Base-by-base conservation (phyloP, 2,329 filamentous ascomycete genomes). In the Aspergillus sp. region DNA sequence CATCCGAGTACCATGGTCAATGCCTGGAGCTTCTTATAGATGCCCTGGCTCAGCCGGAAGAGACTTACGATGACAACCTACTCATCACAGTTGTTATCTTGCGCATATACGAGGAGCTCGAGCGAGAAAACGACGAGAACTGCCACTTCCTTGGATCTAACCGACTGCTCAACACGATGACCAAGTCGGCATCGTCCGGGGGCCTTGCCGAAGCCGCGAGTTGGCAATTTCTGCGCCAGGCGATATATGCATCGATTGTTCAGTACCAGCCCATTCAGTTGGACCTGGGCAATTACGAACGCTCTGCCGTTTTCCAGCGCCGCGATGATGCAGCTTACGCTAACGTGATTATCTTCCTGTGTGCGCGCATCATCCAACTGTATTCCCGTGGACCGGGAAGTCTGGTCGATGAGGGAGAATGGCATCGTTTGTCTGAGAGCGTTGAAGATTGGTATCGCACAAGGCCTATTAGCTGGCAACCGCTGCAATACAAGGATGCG, bases 11-110 rank as follows among this genome's bases (percentile, higher is more conserved):
- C 59, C 75, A 81, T 42, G 76, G 78, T 20, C 71, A 77, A 54
- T 82, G 80, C 58, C 70, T 83, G 10, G 75, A 80, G 55, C 68
- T 81, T 11, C 72, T 83, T 5, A 82, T 83, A 2, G 70, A 77
- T 11, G 77, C 78, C 2, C 71, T 83, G 14, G 74, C 78, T 7
- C 73, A 75, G 39, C 77, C 79, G 0, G 71, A 75, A 14, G 71
- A 76, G 1, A 74, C 75, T 1, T 80, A 78, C 64, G 78, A 81
- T 52, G 80, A 81, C 32, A 79, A 77, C 16, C 74, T 82, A 2
- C 69, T 83, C 0, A 75, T 80, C 0, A 79, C 80, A 0, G 80
- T 84, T 0, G 81, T 83, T 9, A 75, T 83, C 6, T 67, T 82
- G 20, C 76, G 81, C 0, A 72, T 82, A 5, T 81, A 82, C 55